Percentiles rank a stretch among this genome's conserved stretches.
Evolutionary conservation across 805 yeast species (phyloP).

Genomic region (Saccharomycopsis sp.): DNA sequence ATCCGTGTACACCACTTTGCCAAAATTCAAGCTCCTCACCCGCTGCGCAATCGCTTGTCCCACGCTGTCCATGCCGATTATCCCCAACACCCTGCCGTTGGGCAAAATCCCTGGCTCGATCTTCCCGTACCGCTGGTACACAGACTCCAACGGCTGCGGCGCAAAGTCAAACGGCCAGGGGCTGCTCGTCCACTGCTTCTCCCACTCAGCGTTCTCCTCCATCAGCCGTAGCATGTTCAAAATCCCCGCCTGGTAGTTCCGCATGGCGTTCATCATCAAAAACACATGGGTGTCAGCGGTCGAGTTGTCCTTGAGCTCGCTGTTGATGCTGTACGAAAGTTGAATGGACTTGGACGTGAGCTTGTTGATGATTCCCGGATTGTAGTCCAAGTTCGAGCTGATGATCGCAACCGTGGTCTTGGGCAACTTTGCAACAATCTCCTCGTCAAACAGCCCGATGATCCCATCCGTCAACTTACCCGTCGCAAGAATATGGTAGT

Average conservation of each 20-base stretch:
- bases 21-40: conserved; percentile 6
- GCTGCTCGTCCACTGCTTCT: not conserved
- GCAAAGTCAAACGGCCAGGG: conserved; percentile 4
- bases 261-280: conserved; percentile 14
- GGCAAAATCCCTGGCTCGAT: conserved; percentile 8
- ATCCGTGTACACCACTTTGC: conserved; percentile 10
- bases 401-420: conserved; percentile 11
- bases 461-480: conserved; percentile 5
- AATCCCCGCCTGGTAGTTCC: conserved; percentile 11
- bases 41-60: conserved; percentile 5
- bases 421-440: conserved; percentile 10
- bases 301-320: conserved; percentile 15
- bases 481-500: conserved; percentile 12
- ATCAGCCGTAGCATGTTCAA: not conserved
- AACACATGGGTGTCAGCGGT: conserved; percentile 18
- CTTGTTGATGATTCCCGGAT: conserved; percentile 4
- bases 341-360: conserved; percentile 11
- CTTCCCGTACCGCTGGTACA: conserved; percentile 1
- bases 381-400: not conserved
- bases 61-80: conserved; percentile 14
- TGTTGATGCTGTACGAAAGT: conserved; percentile 6
- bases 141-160: conserved; percentile 5
- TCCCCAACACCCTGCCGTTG: conserved; percentile 13
- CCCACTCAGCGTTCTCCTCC: conserved; percentile 1
- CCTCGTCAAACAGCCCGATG: conserved; percentile 10